Evolutionary conservation across 495 filamentous ascomycete genomes (phyloP), one percentile per base, ranked within the genome.

Genomic region (Friedmanniomyces simplex): DNA sequence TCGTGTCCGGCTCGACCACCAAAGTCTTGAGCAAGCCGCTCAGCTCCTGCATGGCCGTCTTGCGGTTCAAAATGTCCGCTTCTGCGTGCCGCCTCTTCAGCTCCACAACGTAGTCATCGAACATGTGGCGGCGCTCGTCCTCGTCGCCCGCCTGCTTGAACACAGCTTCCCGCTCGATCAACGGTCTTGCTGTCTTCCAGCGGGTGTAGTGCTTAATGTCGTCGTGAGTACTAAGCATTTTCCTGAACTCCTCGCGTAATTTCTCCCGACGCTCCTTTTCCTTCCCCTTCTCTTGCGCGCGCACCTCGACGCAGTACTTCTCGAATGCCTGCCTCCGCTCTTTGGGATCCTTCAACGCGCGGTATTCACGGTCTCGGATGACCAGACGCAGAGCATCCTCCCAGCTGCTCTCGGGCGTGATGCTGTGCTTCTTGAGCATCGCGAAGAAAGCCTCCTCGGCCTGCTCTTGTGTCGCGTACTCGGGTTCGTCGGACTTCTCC

Each of bases 131-230:
- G 55, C 93, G 84, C 72, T 97, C 93, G 60, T 79, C 79, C 62
- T 98, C 93, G 67, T 93, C 79, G 64, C 85, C 85, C 36, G 91
- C 89, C 32, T 90, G 89, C 58, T 89, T 83, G 75, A 96, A 98
- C 55, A 91, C 94, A 24, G 88, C 90, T 76, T 98, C 93, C 50
- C 86, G 87, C 71, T 96, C 88, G 66, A 98, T 93, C 50, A 95
- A 95, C 18, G 89, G 90, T 42, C 88, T 84, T 55, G 91, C 91
- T 30, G 87, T 96, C 78, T 88, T 96, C 94, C 94, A 98, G 54
- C 91, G 86, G 57, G 91, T 96, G 72, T 95, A 97, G 63, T 95
- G 83, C 72, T 91, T 94, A 69, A 99, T 97, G 74, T 97, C 93
- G 65, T 91, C 89, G 71, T 97, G 94, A 59, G 89, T 91, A 70